phyloP scores from a whole-genome alignment of 306 rosid genomes.

The Gastrolobium villosum region DNA sequence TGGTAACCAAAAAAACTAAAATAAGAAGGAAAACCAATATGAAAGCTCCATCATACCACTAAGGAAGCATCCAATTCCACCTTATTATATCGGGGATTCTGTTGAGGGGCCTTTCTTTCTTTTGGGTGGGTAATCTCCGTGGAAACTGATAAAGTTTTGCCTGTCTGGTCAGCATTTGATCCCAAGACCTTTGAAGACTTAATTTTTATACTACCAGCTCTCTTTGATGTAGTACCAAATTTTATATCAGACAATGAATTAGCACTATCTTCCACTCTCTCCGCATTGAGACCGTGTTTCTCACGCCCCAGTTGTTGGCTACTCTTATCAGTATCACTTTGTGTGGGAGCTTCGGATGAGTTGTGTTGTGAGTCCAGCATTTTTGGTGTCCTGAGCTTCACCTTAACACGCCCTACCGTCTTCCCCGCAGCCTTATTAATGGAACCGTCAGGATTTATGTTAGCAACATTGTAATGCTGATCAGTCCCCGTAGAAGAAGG shows the following conservation, averaged over 20 bases:
- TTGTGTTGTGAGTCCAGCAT: constrained; percentile 71
- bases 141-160: constrained; percentile 44
- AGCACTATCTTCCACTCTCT: constrained; percentile 82
- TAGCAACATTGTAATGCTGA: constrained; percentile 70
- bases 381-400: constrained; percentile 80
- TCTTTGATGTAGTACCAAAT: constrained; percentile 58
- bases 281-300: constrained; percentile 57
- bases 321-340: constrained; percentile 90
- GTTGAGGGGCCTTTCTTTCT: constrained; percentile 58
- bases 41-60: constrained; percentile 59
- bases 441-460: constrained; percentile 71
- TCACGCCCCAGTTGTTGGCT: constrained; percentile 77
- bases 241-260: constrained; percentile 67
- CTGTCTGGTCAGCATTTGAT: constrained; percentile 56
- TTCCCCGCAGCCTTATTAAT: constrained; percentile 61
- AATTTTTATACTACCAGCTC: constrained; percentile 76
- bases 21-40: constrained; percentile 34
- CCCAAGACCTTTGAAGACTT: constrained; percentile 78
- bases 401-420: constrained; percentile 85
- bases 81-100: constrained; percentile 62
- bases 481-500: constrained; percentile 90
- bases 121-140: constrained; percentile 51
- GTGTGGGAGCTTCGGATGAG: constrained; percentile 79
- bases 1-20: constrained; percentile 12
- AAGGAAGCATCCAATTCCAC: constrained; percentile 80